Base-by-base conservation (phyloP, 495 filamentous ascomycete species). In the Neurospora cerealis region DNA sequence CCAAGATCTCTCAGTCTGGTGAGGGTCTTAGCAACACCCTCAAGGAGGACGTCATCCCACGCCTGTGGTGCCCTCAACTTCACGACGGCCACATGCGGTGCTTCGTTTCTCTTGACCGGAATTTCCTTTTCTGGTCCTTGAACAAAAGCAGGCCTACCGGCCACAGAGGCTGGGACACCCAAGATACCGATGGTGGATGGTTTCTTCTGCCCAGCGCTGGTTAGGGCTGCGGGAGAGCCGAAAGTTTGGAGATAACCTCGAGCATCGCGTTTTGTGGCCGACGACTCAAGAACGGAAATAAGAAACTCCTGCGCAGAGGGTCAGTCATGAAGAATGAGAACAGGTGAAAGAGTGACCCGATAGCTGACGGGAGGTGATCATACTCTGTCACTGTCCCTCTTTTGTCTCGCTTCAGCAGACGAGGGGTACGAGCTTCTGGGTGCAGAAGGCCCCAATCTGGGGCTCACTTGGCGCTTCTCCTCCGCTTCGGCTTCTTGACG, bases 181-280 rank as follows among this genome's bases (percentile, higher is more conserved):
- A 75, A 38, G 6, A 75, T 70, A 13, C 66, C 75, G 13, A 78
- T 75, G 15, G 77, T 54, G 4, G 73, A 69, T 21, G 73, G 34
- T 38, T 73, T 74, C 42, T 73, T 71, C 11, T 69, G 72, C n/a
- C 54, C 54, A 66, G 54, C 15, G 28, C 54, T 2, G 34, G 17
- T 4, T 24, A 38, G 32, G 39, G 34, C 44, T 41, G 36, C 69
- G 3, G 72, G 71, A 66, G 87, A 86, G 54, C 89, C 89, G 80
- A 96, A 93, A 41, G 91, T 93, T 72, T 93, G 89, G 10, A 98
- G 85, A 78, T 97, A 98, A 10, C 91, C 89, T 80, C 91, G 93
- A 62, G 94, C 95, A 82, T 98, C 95, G 71, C 95, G 90, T 81
- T 93, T 95, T 1, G 95, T 97, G 2, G 94, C 90, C 5, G 93